Evolutionary conservation across 2,329 filamentous ascomycete genomes (phyloP).

Genomic region (Apiospora marii): DNA sequence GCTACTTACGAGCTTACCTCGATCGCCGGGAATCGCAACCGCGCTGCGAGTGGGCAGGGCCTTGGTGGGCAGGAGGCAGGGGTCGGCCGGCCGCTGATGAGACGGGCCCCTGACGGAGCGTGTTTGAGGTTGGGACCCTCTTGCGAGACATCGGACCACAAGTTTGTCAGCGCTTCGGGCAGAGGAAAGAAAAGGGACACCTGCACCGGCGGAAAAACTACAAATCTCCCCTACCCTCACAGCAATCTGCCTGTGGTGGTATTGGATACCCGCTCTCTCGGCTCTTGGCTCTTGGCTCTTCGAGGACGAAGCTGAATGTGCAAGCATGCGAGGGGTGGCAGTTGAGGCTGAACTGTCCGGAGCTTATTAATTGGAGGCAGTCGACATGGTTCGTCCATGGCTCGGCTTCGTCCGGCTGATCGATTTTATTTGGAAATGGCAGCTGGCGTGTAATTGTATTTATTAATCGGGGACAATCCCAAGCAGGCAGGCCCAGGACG

Average conservation of each 20-base stretch:
- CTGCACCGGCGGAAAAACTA: not conserved
- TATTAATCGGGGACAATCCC: not conserved
- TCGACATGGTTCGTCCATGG: not conserved
- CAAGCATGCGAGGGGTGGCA: not conserved
- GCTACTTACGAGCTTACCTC: constrained; percentile 11
- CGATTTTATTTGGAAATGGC: not conserved
- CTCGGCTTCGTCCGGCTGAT: not conserved
- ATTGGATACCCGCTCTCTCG: constrained; percentile 4
- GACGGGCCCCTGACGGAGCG: constrained; percentile 38
- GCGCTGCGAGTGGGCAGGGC: not conserved
- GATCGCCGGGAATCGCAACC: constrained; percentile 23
- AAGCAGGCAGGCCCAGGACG: not conserved
- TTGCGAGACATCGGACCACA: not conserved
- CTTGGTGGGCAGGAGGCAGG: not conserved
- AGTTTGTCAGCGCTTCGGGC: not conserved
- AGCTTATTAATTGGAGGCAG: constrained; percentile 20
- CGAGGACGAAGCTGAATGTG: not conserved
- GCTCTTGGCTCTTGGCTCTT: constrained; percentile 4
- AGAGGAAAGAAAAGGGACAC: not conserved
- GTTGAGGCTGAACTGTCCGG: not conserved
- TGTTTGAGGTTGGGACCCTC: constrained; percentile 35
- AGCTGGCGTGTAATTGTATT: not conserved
- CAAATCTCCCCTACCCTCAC: too few species aligned
- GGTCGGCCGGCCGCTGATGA: constrained; percentile 27
- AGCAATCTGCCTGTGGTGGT: not conserved